A percentile compares a stretch with the other conserved stretches of the same genome.
These are phyloP conservation scores for Penicillium desertorum DNA, from an alignment of 495 filamentous ascomycete species.

Conservation along the genomic window DNA sequence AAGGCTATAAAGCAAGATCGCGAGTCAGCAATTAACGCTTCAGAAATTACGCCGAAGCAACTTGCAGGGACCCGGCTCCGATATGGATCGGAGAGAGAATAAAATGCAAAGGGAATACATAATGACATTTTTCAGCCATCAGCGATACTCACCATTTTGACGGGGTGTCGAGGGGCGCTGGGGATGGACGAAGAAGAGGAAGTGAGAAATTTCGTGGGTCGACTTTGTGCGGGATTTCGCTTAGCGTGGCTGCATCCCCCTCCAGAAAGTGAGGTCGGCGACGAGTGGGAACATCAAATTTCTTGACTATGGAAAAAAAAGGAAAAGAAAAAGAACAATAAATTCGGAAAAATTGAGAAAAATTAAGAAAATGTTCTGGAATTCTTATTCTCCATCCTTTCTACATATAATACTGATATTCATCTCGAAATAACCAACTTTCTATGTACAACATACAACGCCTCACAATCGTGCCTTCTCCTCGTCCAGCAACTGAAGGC, in stretches of 20 bases:
- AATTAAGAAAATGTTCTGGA: neutral
- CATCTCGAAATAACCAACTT: neutral
- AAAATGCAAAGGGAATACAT: slow-evolving; percentile 16
- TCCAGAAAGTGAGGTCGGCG: slow-evolving; percentile 41
- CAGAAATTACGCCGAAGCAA: slow-evolving; percentile 88
- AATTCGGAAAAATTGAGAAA: slow-evolving; percentile 8
- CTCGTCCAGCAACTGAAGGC: slow-evolving; percentile 52
- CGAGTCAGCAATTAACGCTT: slow-evolving; percentile 99
- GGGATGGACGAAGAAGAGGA: slow-evolving; percentile 27
- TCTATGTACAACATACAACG: neutral
- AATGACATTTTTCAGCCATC: slow-evolving; percentile 26
- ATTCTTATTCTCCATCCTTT: neutral
- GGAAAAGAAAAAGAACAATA: neutral
- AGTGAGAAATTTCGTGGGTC: slow-evolving; percentile 34
- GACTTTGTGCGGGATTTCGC: slow-evolving; percentile 49
- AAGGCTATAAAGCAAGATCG: slow-evolving; percentile 64
- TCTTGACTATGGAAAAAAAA: neutral
- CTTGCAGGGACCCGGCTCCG: slow-evolving; percentile 79
- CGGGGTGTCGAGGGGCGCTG: slow-evolving; percentile 37
- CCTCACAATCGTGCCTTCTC: slow-evolving; percentile 42
- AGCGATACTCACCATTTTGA: slow-evolving; percentile 52
- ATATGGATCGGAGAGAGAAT: slow-evolving; percentile 20
- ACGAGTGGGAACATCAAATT: slow-evolving; percentile 31
- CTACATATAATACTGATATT: neutral
- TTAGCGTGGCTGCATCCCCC: slow-evolving; percentile 49